phyloP scores from a whole-genome alignment of 306 rosid species.

The Castanospermum australe region DNA sequence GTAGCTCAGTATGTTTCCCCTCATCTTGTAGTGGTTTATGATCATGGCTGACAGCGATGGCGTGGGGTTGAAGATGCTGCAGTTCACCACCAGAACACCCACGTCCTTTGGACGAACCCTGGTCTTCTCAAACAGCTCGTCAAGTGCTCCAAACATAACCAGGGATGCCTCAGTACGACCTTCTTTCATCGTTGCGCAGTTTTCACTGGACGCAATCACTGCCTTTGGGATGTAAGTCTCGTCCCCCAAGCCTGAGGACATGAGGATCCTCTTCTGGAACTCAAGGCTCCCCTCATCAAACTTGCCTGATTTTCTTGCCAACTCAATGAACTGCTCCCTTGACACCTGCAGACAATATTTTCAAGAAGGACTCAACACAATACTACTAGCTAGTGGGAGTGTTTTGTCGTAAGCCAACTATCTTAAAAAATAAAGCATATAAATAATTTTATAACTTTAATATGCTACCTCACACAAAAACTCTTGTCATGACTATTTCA shows the following conservation, averaged over 20 bases:
- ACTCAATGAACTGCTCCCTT: constrained; percentile 67
- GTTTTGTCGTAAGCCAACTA: no score
- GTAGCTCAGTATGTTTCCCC: constrained; percentile 89
- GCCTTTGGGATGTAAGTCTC: constrained; percentile 81
- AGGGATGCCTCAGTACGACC: constrained; percentile 83
- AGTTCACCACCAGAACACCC: constrained; percentile 80
- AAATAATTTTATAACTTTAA: no score
- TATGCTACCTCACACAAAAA: no score
- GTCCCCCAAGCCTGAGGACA: constrained; percentile 88
- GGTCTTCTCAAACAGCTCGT: constrained; percentile 90
- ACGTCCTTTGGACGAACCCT: constrained; percentile 79
- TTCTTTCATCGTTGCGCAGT: constrained; percentile 86
- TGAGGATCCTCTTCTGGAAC: constrained; percentile 65
- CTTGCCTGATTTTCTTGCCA: constrained; percentile 77
- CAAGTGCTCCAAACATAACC: constrained; percentile 93
- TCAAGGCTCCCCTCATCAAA: constrained; percentile 66
- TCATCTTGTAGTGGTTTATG: constrained; percentile 96
- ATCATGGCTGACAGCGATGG: constrained; percentile 96
- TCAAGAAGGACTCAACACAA: no score
- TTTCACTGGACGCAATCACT: constrained; percentile 50
- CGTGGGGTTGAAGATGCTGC: constrained; percentile 96
- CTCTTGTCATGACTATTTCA: no score
- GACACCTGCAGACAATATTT: constrained; percentile 57
- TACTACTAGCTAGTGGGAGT: no score
- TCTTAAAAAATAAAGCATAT: no score